These are phyloP conservation scores for Penicillium angulare DNA, from an alignment of 495 filamentous ascomycete species.

Conservation along the genomic window DNA sequence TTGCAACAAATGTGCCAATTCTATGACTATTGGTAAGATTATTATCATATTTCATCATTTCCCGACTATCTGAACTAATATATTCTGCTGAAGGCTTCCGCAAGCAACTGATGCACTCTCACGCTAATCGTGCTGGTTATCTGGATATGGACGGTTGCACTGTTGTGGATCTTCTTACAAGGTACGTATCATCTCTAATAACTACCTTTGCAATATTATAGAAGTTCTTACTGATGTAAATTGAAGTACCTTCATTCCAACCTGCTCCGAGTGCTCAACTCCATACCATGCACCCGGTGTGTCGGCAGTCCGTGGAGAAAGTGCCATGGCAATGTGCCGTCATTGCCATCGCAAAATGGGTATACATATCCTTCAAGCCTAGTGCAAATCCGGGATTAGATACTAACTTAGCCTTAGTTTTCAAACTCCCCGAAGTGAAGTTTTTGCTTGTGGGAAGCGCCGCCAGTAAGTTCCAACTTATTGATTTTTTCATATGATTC, in stretches of 20 bases:
- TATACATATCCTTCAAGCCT: slow-evolving; percentile 19
- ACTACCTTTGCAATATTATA: not conserved
- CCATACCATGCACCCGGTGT: slow-evolving; percentile 62
- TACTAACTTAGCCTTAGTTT: slow-evolving; percentile 31
- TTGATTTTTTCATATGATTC: not conserved
- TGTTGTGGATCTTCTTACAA: slow-evolving; percentile 75
- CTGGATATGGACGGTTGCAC: slow-evolving; percentile 79
- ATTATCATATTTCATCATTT: not conserved
- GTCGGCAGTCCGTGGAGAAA: slow-evolving; percentile 70
- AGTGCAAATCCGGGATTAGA: not conserved
- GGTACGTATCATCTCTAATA: slow-evolving; percentile 40
- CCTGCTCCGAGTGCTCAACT: slow-evolving; percentile 78
- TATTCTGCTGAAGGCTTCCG: slow-evolving; percentile 56
- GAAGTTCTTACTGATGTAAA: no score
- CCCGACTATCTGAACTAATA: not conserved
- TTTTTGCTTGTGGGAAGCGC: slow-evolving; percentile 70
- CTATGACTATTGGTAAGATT: slow-evolving; percentile 58
- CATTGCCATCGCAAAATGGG: slow-evolving; percentile 83
- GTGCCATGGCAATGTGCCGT: slow-evolving; percentile 73
- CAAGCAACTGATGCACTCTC: slow-evolving; percentile 71
- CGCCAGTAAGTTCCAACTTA: slow-evolving; percentile 29
- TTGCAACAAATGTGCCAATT: slow-evolving; percentile 77
- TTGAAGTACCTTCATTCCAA: slow-evolving; percentile 82
- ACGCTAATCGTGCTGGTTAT: slow-evolving; percentile 76
- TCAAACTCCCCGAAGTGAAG: slow-evolving; percentile 77